Evolutionary conservation across 768 basidiomycete species (phyloP), one percentile per base, ranked within the genome.

Genomic region (Pulveroboletus sp.): DNA sequence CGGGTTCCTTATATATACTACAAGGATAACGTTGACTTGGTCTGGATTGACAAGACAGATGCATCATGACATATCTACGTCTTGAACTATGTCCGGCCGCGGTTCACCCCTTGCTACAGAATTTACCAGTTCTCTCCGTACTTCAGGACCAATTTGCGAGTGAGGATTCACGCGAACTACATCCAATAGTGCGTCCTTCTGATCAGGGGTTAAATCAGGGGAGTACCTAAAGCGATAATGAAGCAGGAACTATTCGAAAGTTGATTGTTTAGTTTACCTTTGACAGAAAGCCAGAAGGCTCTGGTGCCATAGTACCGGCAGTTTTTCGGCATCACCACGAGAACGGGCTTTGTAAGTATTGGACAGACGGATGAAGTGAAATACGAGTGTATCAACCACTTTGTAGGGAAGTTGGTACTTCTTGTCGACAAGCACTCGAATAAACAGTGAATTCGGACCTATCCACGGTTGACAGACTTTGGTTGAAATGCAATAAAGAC

Each of bases 291-390:
- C 91, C 20, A 99, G 77, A 45, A 99, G 75, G 66, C 90, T 91
- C 69, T 99, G 97, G 66, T 99, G 92, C 97, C 97, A 99, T 11
- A 99, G 75, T 12, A 98, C 97, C n/a, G 97, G 95, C 25, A 98
- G 76, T 64, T 85, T 84, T 40, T 87, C 84, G 2, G 81, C 72
- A 41, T 90, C 88, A 21, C 82, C 86, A 40, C 81, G 75, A 17
- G 72, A 74, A 48, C 77, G 82, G 38, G 81, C 83, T 69, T 86
- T 90, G 71, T 91, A 89, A 13, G 84, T 85, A 66, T 97, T 95
- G 21, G 94, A 93, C 36, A 98, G 83, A 21, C 94, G 87, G 60
- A 98, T 93, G 66, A 97, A 99, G 72, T 99, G 97, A 76, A 97
- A 95, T 12, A 97, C 94, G 49, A 99, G 81, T 3, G 91, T 89